phyloP scores from a whole-genome alignment of 169 alveolate species.

The Eimeria maxima region DNA sequence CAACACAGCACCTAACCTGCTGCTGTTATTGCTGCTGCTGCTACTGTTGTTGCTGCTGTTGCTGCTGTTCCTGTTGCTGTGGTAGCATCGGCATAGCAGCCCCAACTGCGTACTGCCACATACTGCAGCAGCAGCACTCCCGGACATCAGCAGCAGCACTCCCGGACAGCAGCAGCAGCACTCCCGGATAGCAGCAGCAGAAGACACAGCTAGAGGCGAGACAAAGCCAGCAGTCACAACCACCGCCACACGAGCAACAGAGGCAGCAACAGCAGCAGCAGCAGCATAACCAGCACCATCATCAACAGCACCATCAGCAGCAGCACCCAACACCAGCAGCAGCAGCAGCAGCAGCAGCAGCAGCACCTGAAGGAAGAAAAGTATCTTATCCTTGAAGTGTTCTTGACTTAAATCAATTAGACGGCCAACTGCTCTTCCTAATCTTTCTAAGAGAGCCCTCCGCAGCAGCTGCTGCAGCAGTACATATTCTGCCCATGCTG shows the following conservation, averaged over 20 bases:
- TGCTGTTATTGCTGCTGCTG: constrained; percentile 51
- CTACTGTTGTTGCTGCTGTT: background rate
- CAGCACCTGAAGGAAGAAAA: constrained; percentile 60
- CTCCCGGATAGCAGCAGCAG: too few relatives aligned
- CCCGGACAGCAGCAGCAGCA: background rate
- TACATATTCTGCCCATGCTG: background rate
- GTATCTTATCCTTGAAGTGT: constrained; percentile 26
- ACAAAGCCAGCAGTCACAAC: too few relatives aligned
- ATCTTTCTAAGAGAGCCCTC: background rate
- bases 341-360: constrained; percentile 21
- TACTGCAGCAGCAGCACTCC: background rate
- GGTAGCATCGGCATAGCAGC: background rate
- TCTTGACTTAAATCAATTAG: constrained; percentile 1
- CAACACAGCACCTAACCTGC: background rate
- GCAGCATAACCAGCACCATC: background rate
- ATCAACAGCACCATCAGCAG: background rate
- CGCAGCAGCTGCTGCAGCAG: constrained; percentile 72
- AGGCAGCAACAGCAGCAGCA: background rate
- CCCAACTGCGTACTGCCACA: background rate
- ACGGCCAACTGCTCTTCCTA: constrained; percentile 8
- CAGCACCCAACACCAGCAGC: constrained; percentile 13
- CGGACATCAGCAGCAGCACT: too few relatives aligned
- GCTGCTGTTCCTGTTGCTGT: background rate
- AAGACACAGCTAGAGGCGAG: too few relatives aligned
- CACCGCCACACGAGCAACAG: too few relatives aligned